A percentile compares a stretch with the other conserved stretches of the same genome.
These are phyloP conservation scores for Mycena citricolor DNA, from an alignment of 1,284 basidiomycete genomes.

Conservation along the genomic window DNA sequence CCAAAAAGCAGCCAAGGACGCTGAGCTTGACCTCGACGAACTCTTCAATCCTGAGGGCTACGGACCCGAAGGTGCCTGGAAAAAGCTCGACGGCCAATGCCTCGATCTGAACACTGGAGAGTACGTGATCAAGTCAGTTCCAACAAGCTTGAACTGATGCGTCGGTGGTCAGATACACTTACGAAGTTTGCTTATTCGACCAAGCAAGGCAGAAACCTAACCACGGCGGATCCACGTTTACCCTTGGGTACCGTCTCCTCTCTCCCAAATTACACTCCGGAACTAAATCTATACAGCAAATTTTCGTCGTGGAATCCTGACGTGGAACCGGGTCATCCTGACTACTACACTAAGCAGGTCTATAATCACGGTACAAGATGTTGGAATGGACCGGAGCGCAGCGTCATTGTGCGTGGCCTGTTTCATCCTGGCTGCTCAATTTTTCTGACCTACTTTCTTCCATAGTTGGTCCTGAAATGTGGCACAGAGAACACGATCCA, in stretches of 20 bases:
- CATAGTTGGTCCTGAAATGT: constrained; percentile 80
- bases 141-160: neutral
- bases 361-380: constrained; percentile 87
- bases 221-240: constrained; percentile 76
- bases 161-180: constrained; percentile 72
- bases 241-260: constrained; percentile 72
- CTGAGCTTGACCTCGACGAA: constrained; percentile 55
- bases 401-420: constrained; percentile 57
- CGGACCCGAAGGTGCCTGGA: constrained; percentile 90
- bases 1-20: constrained; percentile 47
- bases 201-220: constrained; percentile 88
- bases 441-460: constrained; percentile 8
- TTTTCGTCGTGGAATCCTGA: constrained; percentile 77
- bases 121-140: constrained; percentile 46
- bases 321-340: constrained; percentile 57
- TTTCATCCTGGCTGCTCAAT: neutral
- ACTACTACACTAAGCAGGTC: constrained; percentile 79
- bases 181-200: constrained; percentile 94
- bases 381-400: constrained; percentile 96
- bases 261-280: constrained; percentile 2
- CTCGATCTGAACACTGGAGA: constrained; percentile 85
- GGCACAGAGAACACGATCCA: constrained; percentile 85
- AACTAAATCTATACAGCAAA: constrained; percentile 30
- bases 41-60: constrained; percentile 69
- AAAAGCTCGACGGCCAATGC: constrained; percentile 86